Evolutionary conservation across 768 basidiomycete genomes (phyloP), one percentile per base, ranked within the genome.

Genomic region (Podaxis carcinomalis): DNA sequence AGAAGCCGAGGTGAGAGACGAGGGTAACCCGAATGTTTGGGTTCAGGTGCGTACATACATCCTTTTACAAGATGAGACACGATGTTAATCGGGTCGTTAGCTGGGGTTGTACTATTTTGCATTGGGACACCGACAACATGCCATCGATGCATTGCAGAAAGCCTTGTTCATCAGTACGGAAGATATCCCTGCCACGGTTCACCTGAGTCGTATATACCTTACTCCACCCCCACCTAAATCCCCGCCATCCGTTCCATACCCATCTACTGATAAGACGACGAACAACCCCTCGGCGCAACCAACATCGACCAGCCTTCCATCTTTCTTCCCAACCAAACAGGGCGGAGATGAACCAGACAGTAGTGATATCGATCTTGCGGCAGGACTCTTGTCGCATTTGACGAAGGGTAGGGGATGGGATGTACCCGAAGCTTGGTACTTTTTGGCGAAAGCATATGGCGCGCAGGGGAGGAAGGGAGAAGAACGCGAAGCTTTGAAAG

Each of bases 341-440:
- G 7, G 49, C 63, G 51, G 58, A 51, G 49, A 62, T 37, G 65
- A 40, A 61, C 64, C 27, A 36, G 58, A 53, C 64, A 71, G 4
- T 25, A 49, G 79, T 75, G 82, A 88, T 67, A 79, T 90, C 6
- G 93, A 96, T 68, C 78, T 97, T 40, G 92, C 92, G 0, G 93
- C 91, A 3, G 89, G 89, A 2, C 75, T 95, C 67, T 79, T 98
- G 27, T 83, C 83, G 1, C 85, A 90, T 64, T 69, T 94, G 51
- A 92, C 93, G 0, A 83, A 85, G 42, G 92, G 90, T 0, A 76
- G 78, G 0, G 96, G 89, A 10, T 98, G 95, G 94, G 89, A 97
- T 70, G 83, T 90, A 1, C 85, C 95, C 0, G 96, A 98, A 71
- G 95, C 91, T 25, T 99, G 96, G 96, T 96, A 90, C 72, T 91